Base-by-base conservation (phyloP, 208 protist genomes). In the Phytomonas sp. region DNA sequence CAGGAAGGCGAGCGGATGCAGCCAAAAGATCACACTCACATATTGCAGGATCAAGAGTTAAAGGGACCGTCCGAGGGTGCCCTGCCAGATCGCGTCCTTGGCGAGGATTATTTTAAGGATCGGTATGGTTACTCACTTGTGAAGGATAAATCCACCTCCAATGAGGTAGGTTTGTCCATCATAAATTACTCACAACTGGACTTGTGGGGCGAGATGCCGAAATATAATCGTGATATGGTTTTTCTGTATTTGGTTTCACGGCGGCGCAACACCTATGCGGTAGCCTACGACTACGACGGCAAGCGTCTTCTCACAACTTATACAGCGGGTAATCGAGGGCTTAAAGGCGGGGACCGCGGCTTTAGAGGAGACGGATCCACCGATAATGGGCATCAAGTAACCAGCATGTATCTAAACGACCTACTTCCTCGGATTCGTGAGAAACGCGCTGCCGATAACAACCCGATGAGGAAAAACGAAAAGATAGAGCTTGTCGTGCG, bases 401-500 rank as follows among this genome's bases (percentile, higher is more conserved):
- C 85, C 37, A 91, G 84, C 61, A 89, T 90, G 86, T 95, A 95
- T 70, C 76, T 95, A 29, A 91, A 92, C 69, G 87, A 92, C 56
- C 52, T 95, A 42, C 71, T 94, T 16, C 88, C 91, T 11, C 83
- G 85, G 71, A 78, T 95, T 23, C 86, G 91, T 11, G 83, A 91
- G 71, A 63, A 69, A 60, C 84, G 87, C 26, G 88, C 86, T 5
- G 69, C 66, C 56, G 74, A 65, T 1, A 87, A 88, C 29, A 75
- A 80, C 0, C 84, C 84, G 19, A 61, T 93, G 45, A 74, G 69
- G 32, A 76, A 75, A 8, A 83, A 80, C 14, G 84, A 95, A 61
- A 95, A 95, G 75, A 78, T 95, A 60, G 86, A 93, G n/a, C 78
- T 95, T 26, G 91, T 95, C 23, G 81, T 95, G 63, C 86, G 91